Evolutionary conservation across 352 stramenopile species (phyloP).

Genomic region (Blastocystis sp.): DNA sequence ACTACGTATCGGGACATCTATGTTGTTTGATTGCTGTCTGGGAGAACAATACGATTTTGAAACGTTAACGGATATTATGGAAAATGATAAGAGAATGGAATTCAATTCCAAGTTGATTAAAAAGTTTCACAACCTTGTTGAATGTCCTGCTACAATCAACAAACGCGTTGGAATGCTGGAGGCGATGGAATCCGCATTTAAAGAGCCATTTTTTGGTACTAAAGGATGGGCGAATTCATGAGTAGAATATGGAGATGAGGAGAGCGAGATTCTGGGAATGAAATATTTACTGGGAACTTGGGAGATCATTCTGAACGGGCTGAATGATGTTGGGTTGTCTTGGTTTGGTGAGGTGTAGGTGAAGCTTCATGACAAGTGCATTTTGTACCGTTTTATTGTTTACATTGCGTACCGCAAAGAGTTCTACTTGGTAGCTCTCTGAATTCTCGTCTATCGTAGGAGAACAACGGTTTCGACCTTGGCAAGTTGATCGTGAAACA

Average conservation of each 20-base stretch:
- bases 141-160: conserved; percentile 1
- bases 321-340: neutral
- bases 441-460: neutral
- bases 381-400: conserved; percentile 51
- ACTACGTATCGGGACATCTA: neutral
- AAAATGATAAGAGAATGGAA: neutral
- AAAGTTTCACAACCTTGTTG: conserved; percentile 27
- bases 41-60: neutral
- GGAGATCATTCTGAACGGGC: conserved; percentile 5
- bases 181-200: conserved; percentile 13
- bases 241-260: conserved; percentile 36
- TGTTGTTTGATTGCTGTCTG: conserved; percentile 40
- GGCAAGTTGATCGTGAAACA: neutral
- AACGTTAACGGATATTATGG: neutral
- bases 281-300: conserved; percentile 6
- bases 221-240: neutral
- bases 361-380: neutral
- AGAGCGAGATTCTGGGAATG: neutral
- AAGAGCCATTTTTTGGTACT: neutral
- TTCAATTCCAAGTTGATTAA: conserved; percentile 49
- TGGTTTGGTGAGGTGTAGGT: neutral
- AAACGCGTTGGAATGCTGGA: conserved; percentile 16
- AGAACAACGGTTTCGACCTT: conserved; percentile 29
- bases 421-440: neutral
- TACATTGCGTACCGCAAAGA: conserved; percentile 43